Evolutionary conservation across 2,329 filamentous ascomycete species (phyloP), one percentile per base, ranked within the genome.

Genomic region (Sporothrix pseudoabietina): DNA sequence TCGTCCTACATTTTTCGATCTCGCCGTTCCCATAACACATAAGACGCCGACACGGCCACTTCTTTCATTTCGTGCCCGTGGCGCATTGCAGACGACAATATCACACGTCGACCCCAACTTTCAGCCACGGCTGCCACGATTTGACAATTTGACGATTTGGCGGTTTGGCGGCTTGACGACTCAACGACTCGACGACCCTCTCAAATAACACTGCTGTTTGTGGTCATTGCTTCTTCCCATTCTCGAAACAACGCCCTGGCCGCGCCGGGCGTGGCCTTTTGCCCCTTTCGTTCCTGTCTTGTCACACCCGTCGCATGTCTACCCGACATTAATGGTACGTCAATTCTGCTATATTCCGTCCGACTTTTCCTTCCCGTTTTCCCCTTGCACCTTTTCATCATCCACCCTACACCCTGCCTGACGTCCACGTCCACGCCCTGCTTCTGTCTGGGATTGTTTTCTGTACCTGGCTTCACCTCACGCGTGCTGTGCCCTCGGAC

Each of bases 281-380:
- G 44, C 14, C 19, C 26, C 32, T 49, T 66, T 44, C 52, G 7
- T 19, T 55, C 26, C 8, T n/a, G 9, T 69, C 32, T 57, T 22
- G 68, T 61, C 69, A 63, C 69, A 61, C 22, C 69, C 55, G 30
- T 52, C 55, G 69, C 55, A 59, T 71, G 69, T 49, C 55, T 49
- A 63, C 54, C 69, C 69, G 54, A 52, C 54, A 52, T 71, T 71
- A 39, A 63, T 63, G 55, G 54, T 71, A 63, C 30, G 41, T 39
- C 55, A 71, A 61, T 47, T 54, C 55, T 71, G 32, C 14, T 35
- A 39, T 41, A 26, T 71, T 39, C 55, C 39, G 35, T 49, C 55
- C 55, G 54, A 10, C 8, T 10, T 30, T 57, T 16, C 52, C 52
- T 61, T 49, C 52, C 39, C 39, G 32, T 71, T 22, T 70, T 59